These are phyloP conservation scores for Neckera pumila DNA, from an alignment of 225 moss, liverwort and hornwort species.

Conservation along the genomic window DNA sequence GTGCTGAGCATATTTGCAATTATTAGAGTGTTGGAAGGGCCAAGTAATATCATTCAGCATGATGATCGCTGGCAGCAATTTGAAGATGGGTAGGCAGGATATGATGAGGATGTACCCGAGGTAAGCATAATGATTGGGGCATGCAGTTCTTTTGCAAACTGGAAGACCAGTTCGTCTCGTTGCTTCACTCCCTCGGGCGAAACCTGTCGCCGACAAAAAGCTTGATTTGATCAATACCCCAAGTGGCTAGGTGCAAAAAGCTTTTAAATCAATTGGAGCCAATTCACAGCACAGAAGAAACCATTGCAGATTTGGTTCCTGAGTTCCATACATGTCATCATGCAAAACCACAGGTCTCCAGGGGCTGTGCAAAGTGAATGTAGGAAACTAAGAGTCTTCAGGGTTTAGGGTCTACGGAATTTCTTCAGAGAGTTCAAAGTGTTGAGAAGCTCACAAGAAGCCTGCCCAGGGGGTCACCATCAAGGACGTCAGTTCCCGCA, in stretches of 20 bases:
- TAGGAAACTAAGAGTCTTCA: not conserved
- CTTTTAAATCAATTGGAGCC: not conserved
- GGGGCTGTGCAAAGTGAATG: not conserved
- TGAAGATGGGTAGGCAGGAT: not conserved
- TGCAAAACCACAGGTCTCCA: not conserved
- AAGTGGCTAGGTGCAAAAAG: not conserved
- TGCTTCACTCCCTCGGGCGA: conserved; percentile 54
- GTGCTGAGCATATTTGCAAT: not conserved
- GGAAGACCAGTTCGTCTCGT: conserved; percentile 84
- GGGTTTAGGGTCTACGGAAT: not conserved
- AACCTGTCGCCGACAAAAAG: conserved; percentile 27
- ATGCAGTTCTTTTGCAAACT: conserved; percentile 56
- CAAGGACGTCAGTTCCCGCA: conserved; percentile 92
- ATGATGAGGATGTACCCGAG: conserved; percentile 41
- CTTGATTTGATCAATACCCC: not conserved
- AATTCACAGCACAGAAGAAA: not conserved
- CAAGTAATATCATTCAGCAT: not conserved
- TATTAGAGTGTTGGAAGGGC: not conserved
- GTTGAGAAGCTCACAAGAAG: conserved; percentile 46
- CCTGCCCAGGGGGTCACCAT: conserved; percentile 80
- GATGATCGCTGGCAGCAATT: not conserved
- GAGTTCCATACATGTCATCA: not conserved
- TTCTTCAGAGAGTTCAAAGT: not conserved
- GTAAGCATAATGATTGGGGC: conserved; percentile 87
- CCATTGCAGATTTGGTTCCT: not conserved